A percentile compares a stretch with the other conserved stretches of the same genome.
These are phyloP conservation scores for Warburgia ugandensis DNA, from an alignment of 164 flowering plant genomes.

Conservation along the genomic window DNA sequence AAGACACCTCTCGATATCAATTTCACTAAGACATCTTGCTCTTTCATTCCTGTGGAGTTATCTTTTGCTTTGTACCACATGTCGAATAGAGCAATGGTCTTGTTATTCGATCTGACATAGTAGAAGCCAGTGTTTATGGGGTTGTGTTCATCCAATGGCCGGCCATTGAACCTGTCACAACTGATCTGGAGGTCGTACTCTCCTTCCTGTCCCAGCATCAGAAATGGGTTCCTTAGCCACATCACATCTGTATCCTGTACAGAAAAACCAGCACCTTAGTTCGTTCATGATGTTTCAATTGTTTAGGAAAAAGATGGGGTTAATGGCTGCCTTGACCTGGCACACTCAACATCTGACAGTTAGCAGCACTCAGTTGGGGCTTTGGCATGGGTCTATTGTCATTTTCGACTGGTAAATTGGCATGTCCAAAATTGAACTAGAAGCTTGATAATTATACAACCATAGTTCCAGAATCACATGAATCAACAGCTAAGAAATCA, in stretches of 20 bases:
- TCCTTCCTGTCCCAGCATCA: slow-evolving; percentile 20
- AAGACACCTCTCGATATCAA: slow-evolving; percentile 25
- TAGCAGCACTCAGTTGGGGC: too few species aligned
- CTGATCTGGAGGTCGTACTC: slow-evolving; percentile 59
- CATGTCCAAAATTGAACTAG: too few species aligned
- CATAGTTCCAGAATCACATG: too few species aligned
- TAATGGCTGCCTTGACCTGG: too few species aligned
- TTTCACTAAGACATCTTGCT: slow-evolving; percentile 54
- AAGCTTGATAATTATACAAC: too few species aligned
- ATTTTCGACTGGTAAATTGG: too few species aligned
- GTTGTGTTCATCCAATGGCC: slow-evolving; percentile 20
- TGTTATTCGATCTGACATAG: slow-evolving; percentile 46
- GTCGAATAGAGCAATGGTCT: slow-evolving; percentile 40
- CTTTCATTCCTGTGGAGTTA: slow-evolving; percentile 46
- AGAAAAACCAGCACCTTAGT: background rate
- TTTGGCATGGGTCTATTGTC: too few species aligned
- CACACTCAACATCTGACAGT: too few species aligned
- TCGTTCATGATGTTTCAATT: background rate
- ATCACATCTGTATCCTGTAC: slow-evolving; percentile 63
- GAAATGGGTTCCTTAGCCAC: slow-evolving; percentile 64
- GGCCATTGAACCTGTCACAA: slow-evolving; percentile 36
- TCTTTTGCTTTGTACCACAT: slow-evolving; percentile 44
- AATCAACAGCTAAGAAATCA: too few species aligned
- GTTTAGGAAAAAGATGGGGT: background rate
- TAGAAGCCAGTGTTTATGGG: slow-evolving; percentile 62